Base-by-base conservation (phyloP, 208 protist genomes). In the Endotrypanum monterogeii region DNA sequence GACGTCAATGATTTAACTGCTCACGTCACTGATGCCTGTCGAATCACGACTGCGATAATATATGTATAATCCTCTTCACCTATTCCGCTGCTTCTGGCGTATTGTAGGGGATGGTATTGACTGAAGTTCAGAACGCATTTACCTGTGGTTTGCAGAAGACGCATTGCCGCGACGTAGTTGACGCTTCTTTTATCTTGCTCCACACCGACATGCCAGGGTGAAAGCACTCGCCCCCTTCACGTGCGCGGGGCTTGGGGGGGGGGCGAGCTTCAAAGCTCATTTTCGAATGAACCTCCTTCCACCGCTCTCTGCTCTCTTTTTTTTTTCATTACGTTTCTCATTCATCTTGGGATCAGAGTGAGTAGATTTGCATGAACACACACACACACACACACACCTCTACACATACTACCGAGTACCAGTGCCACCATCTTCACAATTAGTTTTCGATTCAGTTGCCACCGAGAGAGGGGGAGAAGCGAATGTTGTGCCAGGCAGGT, bases 401-500 rank as follows among this genome's bases (percentile, higher is more conserved):
- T 23, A 50, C 61, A 25, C 28, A n/a, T 37, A 20, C 48, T 0
- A 58, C 52, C 72, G 32, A 44, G 12, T 60, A 20, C 35, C 5
- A 14, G 8, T 67, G 57, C 20, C 37, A 18, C 60, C n/a, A 65
- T 25, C 60, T 18, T 23, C 60, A 46, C 37, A 25, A 6, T 37
- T 48, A 9, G 44, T 65, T 46, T 44, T 4, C 20, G 8, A 44
- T 46, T 46, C 6, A 3, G 52, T 20, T 37, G 37, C 25, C 54
- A 65, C 11, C 44, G 54, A 25, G 44, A 14, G n/a, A 74, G 6
- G 35, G 12, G 58, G 25, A 54, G 18, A 3, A 5, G n/a, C n/a
- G 18, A 12, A 80, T 80, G 76, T 50, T 61, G 86, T 95, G 90
- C 78, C 71, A 81, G 20, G 71, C 77, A 5, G 93, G 90, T 7